Evolutionary conservation across 768 basidiomycete species (phyloP).

Genomic region (Tulasnella sp.): DNA sequence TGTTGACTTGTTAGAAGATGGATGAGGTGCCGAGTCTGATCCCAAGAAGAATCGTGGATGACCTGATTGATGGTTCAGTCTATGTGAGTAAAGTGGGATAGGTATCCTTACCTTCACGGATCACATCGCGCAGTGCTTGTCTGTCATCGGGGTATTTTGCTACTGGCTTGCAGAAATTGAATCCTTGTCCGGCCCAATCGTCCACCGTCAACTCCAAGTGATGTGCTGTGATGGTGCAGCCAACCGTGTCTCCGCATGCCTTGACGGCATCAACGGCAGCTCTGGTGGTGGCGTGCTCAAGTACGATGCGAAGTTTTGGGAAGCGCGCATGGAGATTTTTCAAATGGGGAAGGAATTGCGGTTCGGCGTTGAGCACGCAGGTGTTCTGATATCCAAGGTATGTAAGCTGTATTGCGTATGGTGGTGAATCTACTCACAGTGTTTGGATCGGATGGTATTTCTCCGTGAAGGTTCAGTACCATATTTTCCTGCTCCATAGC

Average conservation of each 20-base stretch:
- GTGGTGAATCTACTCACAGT: conserved; percentile 31
- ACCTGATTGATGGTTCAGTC: conserved; percentile 31
- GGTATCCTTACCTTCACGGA: conserved; percentile 46
- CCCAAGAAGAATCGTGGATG: conserved; percentile 95
- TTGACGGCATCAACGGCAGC: conserved; percentile 83
- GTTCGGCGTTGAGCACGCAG: conserved; percentile 88
- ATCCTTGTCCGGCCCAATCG: conserved; percentile 90
- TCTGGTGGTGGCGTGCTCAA: conserved; percentile 92
- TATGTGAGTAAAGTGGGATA: background rate
- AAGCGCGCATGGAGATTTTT: conserved; percentile 67
- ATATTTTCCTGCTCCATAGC: conserved; percentile 89
- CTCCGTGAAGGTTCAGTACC: conserved; percentile 94
- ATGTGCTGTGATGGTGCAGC: conserved; percentile 94
- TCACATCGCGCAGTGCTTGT: conserved; percentile 60
- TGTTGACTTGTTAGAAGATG: conserved; percentile 51
- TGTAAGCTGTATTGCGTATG: background rate
- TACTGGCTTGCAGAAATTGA: conserved; percentile 95
- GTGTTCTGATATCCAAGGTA: conserved; percentile 44
- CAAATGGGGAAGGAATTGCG: conserved; percentile 78
- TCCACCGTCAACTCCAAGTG: conserved; percentile 90
- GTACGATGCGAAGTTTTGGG: conserved; percentile 83
- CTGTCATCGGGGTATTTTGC: conserved; percentile 93
- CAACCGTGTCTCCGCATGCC: conserved; percentile 65
- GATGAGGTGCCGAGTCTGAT: conserved; percentile 93
- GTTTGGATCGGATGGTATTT: conserved; percentile 75